Evolutionary conservation across 176 grass and related monocot species (phyloP), one percentile per base, ranked within the genome.

Genomic region (Bonia amplexicaulis): DNA sequence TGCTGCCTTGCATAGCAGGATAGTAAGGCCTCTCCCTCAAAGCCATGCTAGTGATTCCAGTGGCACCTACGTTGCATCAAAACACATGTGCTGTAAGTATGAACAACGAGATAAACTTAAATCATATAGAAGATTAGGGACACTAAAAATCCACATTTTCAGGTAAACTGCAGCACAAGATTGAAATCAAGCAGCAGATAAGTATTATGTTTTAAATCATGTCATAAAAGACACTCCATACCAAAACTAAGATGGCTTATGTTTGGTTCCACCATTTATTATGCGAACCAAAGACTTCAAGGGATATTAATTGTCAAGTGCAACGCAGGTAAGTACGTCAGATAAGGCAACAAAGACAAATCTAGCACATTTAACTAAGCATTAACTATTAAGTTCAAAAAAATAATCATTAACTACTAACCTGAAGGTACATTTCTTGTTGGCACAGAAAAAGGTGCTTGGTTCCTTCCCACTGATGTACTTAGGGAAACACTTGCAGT

Each of bases 401-500:
- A 62, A 27, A 12, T 6, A 64, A 55, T 29, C 39, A 66, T 12
- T 14, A 48, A 62, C 9, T 55, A 82, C 76, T 80, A 79, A 95
- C 90, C 93, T 85, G 90, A 82, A 66, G 83, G 31, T 73, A 66
- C 27, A 81, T 41, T 64, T 73, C 80, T 81, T 78, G 70, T 13
- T 74, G 41, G 64, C 37, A 42, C 3, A 82, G 86, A 76, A 78
- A 81, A 54, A 81, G 44, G 66, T 52, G 29, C 20, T 44, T 81
- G 57, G 45, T 79, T 92, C 83, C 83, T 74, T 58, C 71, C 84
- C 39, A 62, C 72, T 79, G 45, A 33, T 54, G 74, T 71, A 79
- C 54, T 73, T 11, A 16, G 14, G 52, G 73, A 61, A 79, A 80
- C 74, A 87, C 47, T 67, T 75, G 80, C 84, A 59, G 54, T 29